A percentile compares a stretch with the other conserved stretches of the same genome.
These are phyloP conservation scores for Cryptococcus wingfieldii DNA, from an alignment of 1,284 basidiomycete species.

Conservation along the genomic window DNA sequence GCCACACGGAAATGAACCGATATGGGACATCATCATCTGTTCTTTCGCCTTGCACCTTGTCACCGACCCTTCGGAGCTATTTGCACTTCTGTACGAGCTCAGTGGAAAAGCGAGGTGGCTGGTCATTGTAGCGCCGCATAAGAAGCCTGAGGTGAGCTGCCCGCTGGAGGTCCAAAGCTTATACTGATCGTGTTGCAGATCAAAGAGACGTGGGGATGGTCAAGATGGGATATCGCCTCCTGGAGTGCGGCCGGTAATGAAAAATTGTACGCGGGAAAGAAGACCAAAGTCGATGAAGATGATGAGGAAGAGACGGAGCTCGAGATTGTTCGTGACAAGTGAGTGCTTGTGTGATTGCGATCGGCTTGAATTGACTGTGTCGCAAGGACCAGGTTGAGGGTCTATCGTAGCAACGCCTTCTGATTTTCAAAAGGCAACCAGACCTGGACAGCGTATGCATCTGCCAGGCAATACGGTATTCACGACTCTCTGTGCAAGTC, in stretches of 20 bases:
- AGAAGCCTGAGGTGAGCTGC: constrained; percentile 61
- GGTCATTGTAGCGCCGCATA: constrained; percentile 65
- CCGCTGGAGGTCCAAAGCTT: background rate
- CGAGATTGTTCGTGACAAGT: constrained; percentile 58
- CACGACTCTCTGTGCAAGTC: background rate
- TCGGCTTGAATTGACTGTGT: background rate
- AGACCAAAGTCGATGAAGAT: constrained; percentile 13
- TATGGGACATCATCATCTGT: constrained; percentile 62
- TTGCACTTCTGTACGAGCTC: constrained; percentile 61
- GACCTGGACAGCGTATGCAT: background rate
- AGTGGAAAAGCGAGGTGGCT: constrained; percentile 61
- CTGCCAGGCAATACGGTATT: no score
- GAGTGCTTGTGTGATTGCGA: constrained; percentile 16
- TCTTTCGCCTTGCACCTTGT: constrained; percentile 70
- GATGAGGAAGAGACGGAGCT: constrained; percentile 50
- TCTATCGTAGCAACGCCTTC: constrained; percentile 19
- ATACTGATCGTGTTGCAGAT: constrained; percentile 51
- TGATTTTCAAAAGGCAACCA: background rate
- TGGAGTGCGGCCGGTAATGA: constrained; percentile 54
- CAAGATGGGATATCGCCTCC: constrained; percentile 59
- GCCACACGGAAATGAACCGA: background rate
- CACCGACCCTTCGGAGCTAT: constrained; percentile 60
- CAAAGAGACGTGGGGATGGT: constrained; percentile 69
- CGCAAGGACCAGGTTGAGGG: constrained; percentile 11
- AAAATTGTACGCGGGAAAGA: constrained; percentile 17